A percentile compares a stretch with the other conserved stretches of the same genome.
Conservation (phyloP, 768 basidiomycete species). For the Leccinum subtestaceum region DNA sequence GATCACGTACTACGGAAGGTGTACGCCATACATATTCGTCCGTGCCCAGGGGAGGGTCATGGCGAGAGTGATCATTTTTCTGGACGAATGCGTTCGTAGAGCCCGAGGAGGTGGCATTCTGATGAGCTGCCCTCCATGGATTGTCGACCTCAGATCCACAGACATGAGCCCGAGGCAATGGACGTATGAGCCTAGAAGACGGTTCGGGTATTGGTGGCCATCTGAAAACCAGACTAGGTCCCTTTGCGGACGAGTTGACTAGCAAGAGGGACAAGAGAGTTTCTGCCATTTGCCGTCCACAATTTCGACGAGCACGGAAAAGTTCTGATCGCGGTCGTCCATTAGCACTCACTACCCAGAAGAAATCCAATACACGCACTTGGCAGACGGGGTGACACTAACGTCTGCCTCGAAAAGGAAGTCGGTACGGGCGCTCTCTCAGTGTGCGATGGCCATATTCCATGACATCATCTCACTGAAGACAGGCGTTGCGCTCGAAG, state of each 20-base stretch:
- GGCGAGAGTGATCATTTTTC: background rate
- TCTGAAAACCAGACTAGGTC: conserved; percentile 72
- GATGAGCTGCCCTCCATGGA: conserved; percentile 66
- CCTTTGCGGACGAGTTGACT: conserved; percentile 81
- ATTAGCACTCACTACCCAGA: background rate
- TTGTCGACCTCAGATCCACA: conserved; percentile 56
- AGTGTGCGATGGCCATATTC: background rate
- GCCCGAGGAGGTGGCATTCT: conserved; percentile 35
- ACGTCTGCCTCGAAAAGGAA: conserved; percentile 9
- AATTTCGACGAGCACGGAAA: too few relatives aligned
- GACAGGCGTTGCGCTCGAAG: conserved; percentile 46
- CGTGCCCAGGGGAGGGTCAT: conserved; percentile 22
- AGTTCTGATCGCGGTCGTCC: too few relatives aligned
- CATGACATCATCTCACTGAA: conserved; percentile 20
- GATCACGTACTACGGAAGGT: conserved; percentile 46
- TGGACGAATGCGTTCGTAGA: conserved; percentile 16
- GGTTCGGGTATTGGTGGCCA: conserved; percentile 77
- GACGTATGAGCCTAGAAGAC: conserved; percentile 67
- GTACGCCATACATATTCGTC: conserved; percentile 65
- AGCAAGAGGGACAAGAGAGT: conserved; percentile 78
- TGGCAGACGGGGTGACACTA: background rate
- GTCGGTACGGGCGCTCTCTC: background rate
- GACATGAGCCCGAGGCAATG: conserved; percentile 47
- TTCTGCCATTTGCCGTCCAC: conserved; percentile 43
- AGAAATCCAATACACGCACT: background rate